Percentiles rank a stretch among this genome's conserved stretches.
Conservation (phyloP, 2,329 filamentous ascomycete genomes). For the Monosporascus sp. region DNA sequence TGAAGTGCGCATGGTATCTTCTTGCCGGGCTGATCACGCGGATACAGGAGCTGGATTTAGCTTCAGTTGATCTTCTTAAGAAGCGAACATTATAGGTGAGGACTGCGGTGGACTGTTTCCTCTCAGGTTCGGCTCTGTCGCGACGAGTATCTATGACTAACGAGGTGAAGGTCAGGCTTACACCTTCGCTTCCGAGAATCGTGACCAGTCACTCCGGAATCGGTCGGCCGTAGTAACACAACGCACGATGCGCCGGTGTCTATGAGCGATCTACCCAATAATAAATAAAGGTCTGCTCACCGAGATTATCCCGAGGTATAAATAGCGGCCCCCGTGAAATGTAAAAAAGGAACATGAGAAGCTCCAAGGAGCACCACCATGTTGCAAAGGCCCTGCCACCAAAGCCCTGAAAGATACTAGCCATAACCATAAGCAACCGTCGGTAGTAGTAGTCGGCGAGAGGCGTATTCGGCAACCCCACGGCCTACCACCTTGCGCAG, state of each 20-base stretch:
- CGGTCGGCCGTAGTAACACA: neutral
- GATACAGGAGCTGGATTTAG: too few relatives aligned
- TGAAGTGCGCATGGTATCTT: too few relatives aligned
- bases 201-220: neutral
- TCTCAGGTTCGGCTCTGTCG: neutral
- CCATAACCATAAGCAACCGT: conserved; percentile 12
- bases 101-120: neutral
- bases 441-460: conserved; percentile 24
- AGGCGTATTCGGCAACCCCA: conserved; percentile 31
- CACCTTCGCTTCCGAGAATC: neutral
- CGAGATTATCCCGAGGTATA: neutral
- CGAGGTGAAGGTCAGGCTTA: neutral
- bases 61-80: too few relatives aligned
- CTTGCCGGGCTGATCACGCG: too few relatives aligned
- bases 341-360: too few relatives aligned
- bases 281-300: neutral
- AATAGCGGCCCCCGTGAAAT: neutral
- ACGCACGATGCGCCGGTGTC: neutral
- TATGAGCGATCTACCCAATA: neutral
- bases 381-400: too few relatives aligned
- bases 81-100: too few relatives aligned
- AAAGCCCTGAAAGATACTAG: too few relatives aligned
- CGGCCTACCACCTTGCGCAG: conserved; percentile 25
- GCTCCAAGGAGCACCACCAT: too few relatives aligned
- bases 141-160: neutral